phyloP scores from a whole-genome alignment of 495 filamentous ascomycete genomes.

The Aspergillus mulundensis region DNA sequence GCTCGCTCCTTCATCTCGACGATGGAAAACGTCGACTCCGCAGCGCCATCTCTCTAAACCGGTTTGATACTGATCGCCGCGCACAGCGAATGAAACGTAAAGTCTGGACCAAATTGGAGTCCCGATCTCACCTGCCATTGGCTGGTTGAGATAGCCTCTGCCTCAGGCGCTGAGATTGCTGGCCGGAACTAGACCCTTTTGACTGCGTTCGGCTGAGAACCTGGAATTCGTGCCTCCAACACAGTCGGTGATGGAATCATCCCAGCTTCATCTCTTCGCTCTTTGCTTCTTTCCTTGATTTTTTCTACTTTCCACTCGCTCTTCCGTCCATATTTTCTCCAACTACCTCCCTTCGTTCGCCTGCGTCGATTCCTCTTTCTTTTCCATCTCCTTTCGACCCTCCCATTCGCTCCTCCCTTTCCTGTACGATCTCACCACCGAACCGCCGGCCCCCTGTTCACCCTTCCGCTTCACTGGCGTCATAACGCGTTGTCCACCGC shows the following conservation, averaged over 20 bases:
- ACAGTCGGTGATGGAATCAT: slow-evolving; percentile 4
- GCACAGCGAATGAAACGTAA: slow-evolving; percentile 1
- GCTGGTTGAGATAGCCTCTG: not conserved
- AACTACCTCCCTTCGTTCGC: not conserved
- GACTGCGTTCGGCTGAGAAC: not conserved
- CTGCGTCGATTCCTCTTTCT: not conserved
- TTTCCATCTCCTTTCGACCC: not conserved
- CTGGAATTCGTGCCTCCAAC: slow-evolving; percentile 1
- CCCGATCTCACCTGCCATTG: not conserved
- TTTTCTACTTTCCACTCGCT: slow-evolving; percentile 3
- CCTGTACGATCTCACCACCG: not conserved
- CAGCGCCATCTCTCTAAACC: not conserved
- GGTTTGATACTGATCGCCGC: slow-evolving; percentile 4
- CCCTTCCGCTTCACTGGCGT: slow-evolving; percentile 4
- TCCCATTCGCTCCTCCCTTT: slow-evolving; percentile 12
- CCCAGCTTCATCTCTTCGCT: slow-evolving; percentile 9
- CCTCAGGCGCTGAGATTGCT: not conserved
- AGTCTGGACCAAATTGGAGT: not conserved
- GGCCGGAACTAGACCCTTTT: slow-evolving; percentile 1
- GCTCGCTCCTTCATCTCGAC: slow-evolving; percentile 5
- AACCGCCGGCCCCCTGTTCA: slow-evolving; percentile 1
- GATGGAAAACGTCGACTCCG: not conserved
- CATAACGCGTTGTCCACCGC: slow-evolving; percentile 5
- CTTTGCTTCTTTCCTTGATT: slow-evolving; percentile 14
- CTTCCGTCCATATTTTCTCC: slow-evolving; percentile 13